Percentiles rank a stretch among this genome's conserved stretches.
phyloP scores from a whole-genome alignment of 106 monocot genomes.

The Apostasia shenzhenica region DNA sequence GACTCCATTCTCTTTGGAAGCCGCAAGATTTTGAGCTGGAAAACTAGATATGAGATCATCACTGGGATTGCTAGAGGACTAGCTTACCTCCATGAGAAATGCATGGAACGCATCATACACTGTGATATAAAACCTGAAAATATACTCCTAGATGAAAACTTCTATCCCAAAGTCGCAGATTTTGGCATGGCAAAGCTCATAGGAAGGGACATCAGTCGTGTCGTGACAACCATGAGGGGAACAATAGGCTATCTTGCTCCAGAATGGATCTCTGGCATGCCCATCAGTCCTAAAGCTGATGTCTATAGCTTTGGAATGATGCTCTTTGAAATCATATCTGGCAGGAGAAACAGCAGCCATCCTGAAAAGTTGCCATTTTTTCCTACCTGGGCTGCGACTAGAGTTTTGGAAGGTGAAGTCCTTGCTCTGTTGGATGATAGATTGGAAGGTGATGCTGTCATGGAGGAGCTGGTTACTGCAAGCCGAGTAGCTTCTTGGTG shows the following conservation, averaged over 20 bases:
- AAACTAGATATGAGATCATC: constrained; percentile 23
- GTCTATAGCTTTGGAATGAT: constrained; percentile 40
- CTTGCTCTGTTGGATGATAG: constrained; percentile 17
- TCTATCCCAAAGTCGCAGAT: constrained; percentile 31
- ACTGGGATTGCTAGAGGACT: constrained; percentile 27
- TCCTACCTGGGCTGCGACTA: constrained; percentile 13
- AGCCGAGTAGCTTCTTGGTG: constrained; percentile 20
- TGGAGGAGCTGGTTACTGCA: constrained; percentile 16
- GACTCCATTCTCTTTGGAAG: constrained; percentile 9
- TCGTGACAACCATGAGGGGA: constrained; percentile 37
- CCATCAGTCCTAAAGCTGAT: constrained; percentile 31
- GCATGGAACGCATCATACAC: constrained; percentile 38
- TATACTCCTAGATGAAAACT: constrained; percentile 25
- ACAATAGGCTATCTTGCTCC: constrained; percentile 32
- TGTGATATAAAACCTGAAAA: constrained; percentile 42
- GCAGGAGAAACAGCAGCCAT: constrained; percentile 14
- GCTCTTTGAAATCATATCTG: constrained; percentile 35
- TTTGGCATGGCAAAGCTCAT: constrained; percentile 37
- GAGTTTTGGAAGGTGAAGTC: constrained; percentile 22
- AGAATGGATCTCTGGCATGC: constrained; percentile 32
- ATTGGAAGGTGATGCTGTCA: constrained; percentile 8
- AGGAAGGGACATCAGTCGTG: constrained; percentile 29
- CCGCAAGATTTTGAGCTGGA: constrained; percentile 14
- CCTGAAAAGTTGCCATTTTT: neutral
- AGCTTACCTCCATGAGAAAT: constrained; percentile 33